Conservation (phyloP, 306 rosid species). For the Myrica gale region DNA sequence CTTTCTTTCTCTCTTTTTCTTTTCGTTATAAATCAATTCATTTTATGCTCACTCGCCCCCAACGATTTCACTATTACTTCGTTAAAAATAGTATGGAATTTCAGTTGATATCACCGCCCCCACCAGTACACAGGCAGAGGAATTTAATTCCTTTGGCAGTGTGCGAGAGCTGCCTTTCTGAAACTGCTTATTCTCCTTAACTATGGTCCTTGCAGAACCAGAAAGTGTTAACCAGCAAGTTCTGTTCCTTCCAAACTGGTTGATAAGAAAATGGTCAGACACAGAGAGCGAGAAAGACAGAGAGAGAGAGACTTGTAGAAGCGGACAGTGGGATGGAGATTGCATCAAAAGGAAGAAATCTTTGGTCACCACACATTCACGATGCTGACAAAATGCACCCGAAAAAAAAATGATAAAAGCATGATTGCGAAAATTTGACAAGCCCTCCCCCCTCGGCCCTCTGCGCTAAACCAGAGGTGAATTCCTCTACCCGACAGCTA, state of each 20-base stretch:
- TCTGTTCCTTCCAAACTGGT: background rate
- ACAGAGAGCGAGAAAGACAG: background rate
- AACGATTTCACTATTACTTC: too few species aligned
- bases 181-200: background rate
- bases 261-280: background rate
- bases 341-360: conserved; percentile 10
- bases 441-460: background rate
- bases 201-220: background rate
- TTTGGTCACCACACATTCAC: background rate
- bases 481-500: background rate
- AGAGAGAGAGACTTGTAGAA: background rate
- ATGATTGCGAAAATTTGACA: background rate
- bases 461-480: background rate
- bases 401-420: background rate
- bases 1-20: too few species aligned
- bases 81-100: too few species aligned
- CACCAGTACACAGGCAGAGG: too few species aligned
- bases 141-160: too few species aligned
- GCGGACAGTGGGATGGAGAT: background rate
- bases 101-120: too few species aligned
- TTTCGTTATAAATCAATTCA: too few species aligned
- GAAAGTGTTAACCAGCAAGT: background rate
- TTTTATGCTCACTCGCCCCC: too few species aligned
- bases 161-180: too few species aligned
- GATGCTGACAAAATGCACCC: background rate